Evolutionary conservation across 2,329 filamentous ascomycete genomes (phyloP), one percentile per base, ranked within the genome.

Genomic region (Aureobasidium sp.): DNA sequence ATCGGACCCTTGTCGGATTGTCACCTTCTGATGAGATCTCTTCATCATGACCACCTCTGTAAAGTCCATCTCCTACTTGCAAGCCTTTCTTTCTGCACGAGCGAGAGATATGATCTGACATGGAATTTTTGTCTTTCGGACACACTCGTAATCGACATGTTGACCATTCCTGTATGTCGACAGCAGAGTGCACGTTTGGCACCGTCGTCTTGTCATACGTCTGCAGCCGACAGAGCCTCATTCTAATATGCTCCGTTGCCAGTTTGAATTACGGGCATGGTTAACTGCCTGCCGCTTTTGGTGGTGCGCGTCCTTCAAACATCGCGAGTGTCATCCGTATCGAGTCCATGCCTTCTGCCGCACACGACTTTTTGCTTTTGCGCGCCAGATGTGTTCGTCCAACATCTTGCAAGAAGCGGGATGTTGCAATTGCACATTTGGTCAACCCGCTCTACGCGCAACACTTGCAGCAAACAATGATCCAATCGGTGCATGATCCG

Each of bases 41-140:
- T 33, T 31, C 47, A 53, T 53, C 59, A 48, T 60, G 56, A 60
- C 56, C 56, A 43, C 42, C 56, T 60, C 56, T 43, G 56, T 50
- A n/a, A 40, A 59, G n/a, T 47, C 47, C 59, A 47, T 53, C 59
- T 27, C 8, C 47, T 40, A 42, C 15, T 62, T 18, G 16, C 56
- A 60, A 50, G 56, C 42, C 56, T 38, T 40, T 18, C 9, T 55
- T 4, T 38, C 31, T 60, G 20, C 38, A 58, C 54, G 42, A 45
- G 54, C 43, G 31, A 42, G 18, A 43, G 36, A 23, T 18, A 47
- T 59, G 7, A 43, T 27, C 56, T 48, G 40, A 48, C 43, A 33
- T 25, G 18, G n/a, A n/a, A n/a, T n/a, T n/a, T n/a, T n/a, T n/a
- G n/a, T n/a, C 38, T 27, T 8, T 40, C 9, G 55, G 42, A 10